A percentile compares a stretch with the other conserved stretches of the same genome.
phyloP scores from a whole-genome alignment of 2,329 filamentous ascomycete species.

The Colletotrichum lini region DNA sequence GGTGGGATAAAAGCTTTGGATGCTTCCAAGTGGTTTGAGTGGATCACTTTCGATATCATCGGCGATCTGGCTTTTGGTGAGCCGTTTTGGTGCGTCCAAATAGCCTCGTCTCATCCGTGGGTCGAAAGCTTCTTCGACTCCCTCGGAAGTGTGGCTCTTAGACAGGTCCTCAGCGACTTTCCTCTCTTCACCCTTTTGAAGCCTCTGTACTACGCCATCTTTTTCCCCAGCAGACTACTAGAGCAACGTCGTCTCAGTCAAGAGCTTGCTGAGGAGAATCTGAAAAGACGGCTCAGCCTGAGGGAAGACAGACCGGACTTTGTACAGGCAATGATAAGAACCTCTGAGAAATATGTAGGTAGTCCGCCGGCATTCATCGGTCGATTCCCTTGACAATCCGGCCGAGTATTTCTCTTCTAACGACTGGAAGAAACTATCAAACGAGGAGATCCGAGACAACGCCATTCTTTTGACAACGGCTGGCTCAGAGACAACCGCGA shows the following conservation, averaged over 20 bases:
- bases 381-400: neutral
- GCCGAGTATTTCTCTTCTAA: neutral
- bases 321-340: slow-evolving; percentile 39
- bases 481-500: slow-evolving; percentile 63
- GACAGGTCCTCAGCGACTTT: slow-evolving; percentile 10
- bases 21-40: slow-evolving; percentile 41
- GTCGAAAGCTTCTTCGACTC: slow-evolving; percentile 45
- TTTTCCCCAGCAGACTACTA: neutral
- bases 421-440: slow-evolving; percentile 41
- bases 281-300: neutral
- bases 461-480: slow-evolving; percentile 49
- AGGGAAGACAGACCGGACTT: slow-evolving; percentile 21
- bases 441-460: slow-evolving; percentile 37
- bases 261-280: slow-evolving; percentile 7
- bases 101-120: slow-evolving; percentile 46
- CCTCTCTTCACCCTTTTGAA: slow-evolving; percentile 2
- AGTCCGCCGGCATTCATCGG: neutral
- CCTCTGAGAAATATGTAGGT: slow-evolving; percentile 35
- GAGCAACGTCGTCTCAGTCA: neutral
- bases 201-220: slow-evolving; percentile 5
- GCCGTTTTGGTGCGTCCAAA: slow-evolving; percentile 47
- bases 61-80: slow-evolving; percentile 49
- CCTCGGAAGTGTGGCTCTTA: neutral
- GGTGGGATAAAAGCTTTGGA: slow-evolving; percentile 8
- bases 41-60: slow-evolving; percentile 49